Conservation (phyloP, 768 basidiomycete species). For the Auriculariales sp. region DNA sequence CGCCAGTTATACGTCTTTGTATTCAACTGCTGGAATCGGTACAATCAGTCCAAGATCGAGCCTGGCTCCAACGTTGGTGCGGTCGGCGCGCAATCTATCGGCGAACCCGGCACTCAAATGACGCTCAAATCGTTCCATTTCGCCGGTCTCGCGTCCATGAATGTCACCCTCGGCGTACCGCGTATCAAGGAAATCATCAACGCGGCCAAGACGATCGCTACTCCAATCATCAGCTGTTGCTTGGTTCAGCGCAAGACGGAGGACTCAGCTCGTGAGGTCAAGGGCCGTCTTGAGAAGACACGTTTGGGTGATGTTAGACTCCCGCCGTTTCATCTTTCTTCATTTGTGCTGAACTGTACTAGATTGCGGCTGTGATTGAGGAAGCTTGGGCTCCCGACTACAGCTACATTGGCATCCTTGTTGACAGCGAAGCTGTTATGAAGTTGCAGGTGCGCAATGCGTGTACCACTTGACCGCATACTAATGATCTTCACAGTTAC, state of each 20-base stretch:
- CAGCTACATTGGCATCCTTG: slow-evolving; percentile 84
- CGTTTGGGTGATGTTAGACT: slow-evolving; percentile 73
- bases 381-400: slow-evolving; percentile 92
- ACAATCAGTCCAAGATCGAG: slow-evolving; percentile 91
- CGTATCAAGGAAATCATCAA: slow-evolving; percentile 99
- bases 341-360: not conserved
- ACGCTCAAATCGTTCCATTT: slow-evolving; percentile 99
- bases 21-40: slow-evolving; percentile 79
- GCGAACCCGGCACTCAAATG: slow-evolving; percentile 99
- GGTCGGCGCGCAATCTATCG: slow-evolving; percentile 96
- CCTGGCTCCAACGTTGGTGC: slow-evolving; percentile 98
- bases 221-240: slow-evolving; percentile 96
- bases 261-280: slow-evolving; percentile 93
- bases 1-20: slow-evolving; percentile 68
- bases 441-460: slow-evolving; percentile 57
- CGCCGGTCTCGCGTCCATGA: slow-evolving; percentile 99
- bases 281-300: slow-evolving; percentile 91
- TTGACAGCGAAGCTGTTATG: slow-evolving; percentile 77
- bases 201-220: slow-evolving; percentile 92
- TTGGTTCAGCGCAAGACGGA: slow-evolving; percentile 76
- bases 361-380: slow-evolving; percentile 87
- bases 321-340: not conserved
- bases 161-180: slow-evolving; percentile 97
- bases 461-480: not conserved
- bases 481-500: slow-evolving; percentile 39